A percentile compares a stretch with the other conserved stretches of the same genome.
phyloP scores from a whole-genome alignment of 2,329 filamentous ascomycete genomes.

The Ophiostoma ips region DNA sequence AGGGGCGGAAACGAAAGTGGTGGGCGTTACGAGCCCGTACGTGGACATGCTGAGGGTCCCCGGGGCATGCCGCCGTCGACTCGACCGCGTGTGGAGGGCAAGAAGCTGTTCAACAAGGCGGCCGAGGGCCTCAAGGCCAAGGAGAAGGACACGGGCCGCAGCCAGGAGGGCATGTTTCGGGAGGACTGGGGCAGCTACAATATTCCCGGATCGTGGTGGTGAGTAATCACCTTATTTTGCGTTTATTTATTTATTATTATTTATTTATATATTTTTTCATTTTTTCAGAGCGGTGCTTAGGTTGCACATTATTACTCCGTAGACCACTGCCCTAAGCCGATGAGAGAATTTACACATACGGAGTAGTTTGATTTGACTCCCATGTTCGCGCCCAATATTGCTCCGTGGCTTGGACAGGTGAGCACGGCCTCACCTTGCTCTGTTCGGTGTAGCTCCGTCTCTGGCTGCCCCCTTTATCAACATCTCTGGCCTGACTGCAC shows the following conservation, averaged over 20 bases:
- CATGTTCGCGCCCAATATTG: no score
- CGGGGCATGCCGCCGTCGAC: not conserved
- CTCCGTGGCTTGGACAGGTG: not conserved
- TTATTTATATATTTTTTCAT: not conserved
- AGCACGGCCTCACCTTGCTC: no score
- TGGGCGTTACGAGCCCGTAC: not conserved
- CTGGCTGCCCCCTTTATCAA: not conserved
- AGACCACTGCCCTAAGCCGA: no score
- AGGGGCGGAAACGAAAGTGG: not conserved
- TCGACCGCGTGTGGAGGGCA: not conserved
- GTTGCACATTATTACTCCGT: not conserved
- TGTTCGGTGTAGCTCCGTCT: no score
- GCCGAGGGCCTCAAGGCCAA: conserved; percentile 6
- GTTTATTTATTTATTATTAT: not conserved
- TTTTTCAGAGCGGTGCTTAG: no score
- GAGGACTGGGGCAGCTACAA: conserved; percentile 6
- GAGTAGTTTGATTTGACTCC: no score
- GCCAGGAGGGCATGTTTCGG: not conserved
- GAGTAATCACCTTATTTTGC: not conserved
- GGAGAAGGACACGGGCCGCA: not conserved
- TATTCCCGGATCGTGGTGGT: conserved; percentile 9
- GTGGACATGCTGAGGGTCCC: not conserved
- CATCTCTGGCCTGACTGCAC: no score
- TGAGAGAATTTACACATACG: no score
- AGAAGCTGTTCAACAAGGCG: conserved; percentile 11